A percentile compares a stretch with the other conserved stretches of the same genome.
phyloP scores from a whole-genome alignment of 176 grass and related monocot species.

The Pontederia paniculata region DNA sequence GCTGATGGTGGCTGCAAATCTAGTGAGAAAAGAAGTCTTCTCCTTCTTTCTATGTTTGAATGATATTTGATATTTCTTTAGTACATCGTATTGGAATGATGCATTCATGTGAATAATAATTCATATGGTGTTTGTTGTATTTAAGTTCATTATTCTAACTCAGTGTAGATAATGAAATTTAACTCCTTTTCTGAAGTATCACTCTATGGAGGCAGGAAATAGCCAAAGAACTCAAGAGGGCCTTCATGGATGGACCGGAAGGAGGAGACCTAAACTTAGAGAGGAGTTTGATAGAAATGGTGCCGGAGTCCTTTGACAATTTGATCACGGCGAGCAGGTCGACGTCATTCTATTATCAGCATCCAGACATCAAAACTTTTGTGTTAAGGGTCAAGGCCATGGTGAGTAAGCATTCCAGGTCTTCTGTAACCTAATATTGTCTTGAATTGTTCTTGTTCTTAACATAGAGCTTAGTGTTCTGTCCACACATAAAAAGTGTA shows the following conservation, averaged over 20 bases:
- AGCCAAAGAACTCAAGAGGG: slow-evolving; percentile 51
- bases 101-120: too few relatives aligned
- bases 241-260: slow-evolving; percentile 11
- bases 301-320: slow-evolving; percentile 58
- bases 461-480: too few relatives aligned
- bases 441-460: not conserved
- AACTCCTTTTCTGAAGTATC: not conserved
- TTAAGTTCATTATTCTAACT: not conserved
- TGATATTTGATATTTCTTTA: too few relatives aligned
- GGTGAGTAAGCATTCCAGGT: slow-evolving; percentile 16
- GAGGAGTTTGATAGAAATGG: slow-evolving; percentile 46
- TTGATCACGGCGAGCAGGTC: slow-evolving; percentile 40
- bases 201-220: slow-evolving; percentile 35
- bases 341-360: slow-evolving; percentile 35
- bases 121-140: too few relatives aligned
- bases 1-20: too few relatives aligned
- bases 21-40: too few relatives aligned
- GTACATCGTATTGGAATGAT: too few relatives aligned
- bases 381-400: slow-evolving; percentile 35
- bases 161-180: not conserved
- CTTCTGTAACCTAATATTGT: not conserved
- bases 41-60: too few relatives aligned
- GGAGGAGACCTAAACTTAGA: slow-evolving; percentile 31
- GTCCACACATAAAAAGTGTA: too few relatives aligned
- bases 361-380: slow-evolving; percentile 41